phyloP scores from a whole-genome alignment of 1,139 yeast genomes.

The Hansenula sp. region DNA sequence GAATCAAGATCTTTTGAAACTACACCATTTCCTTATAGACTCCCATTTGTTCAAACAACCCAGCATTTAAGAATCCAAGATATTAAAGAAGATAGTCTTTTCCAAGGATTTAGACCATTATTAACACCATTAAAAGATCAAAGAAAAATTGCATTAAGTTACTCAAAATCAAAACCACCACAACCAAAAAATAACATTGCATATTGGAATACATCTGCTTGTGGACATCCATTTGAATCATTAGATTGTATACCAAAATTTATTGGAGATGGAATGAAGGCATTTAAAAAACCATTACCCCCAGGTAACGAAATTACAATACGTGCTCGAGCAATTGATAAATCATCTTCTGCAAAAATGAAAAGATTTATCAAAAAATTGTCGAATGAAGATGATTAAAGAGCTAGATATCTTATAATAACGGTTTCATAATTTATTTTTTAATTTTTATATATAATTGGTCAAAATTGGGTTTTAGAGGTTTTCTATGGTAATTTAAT shows the following conservation, averaged over 20 bases:
- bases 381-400: background rate
- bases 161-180: slow-evolving; percentile 15
- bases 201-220: slow-evolving; percentile 20
- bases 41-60: slow-evolving; percentile 21
- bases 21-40: background rate
- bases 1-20: background rate
- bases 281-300: slow-evolving; percentile 15
- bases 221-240: slow-evolving; percentile 19
- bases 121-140: slow-evolving; percentile 17
- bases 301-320: slow-evolving; percentile 23
- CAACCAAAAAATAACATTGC: slow-evolving; percentile 1
- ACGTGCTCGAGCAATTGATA: slow-evolving; percentile 3
- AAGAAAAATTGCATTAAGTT: slow-evolving; percentile 14
- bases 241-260: slow-evolving; percentile 21
- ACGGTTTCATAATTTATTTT: too few relatives aligned
- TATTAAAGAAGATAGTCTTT: slow-evolving; percentile 17
- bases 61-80: slow-evolving; percentile 15
- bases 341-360: background rate
- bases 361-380: background rate
- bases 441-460: too few relatives aligned
- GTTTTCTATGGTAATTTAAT: too few relatives aligned
- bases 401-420: too few relatives aligned
- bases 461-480: too few relatives aligned
- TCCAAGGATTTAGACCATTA: slow-evolving; percentile 21
- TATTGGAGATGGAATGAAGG: slow-evolving; percentile 20